Conservation (phyloP, 192 early-diverging fungal genomes). For the Chytriomyces confervae region DNA sequence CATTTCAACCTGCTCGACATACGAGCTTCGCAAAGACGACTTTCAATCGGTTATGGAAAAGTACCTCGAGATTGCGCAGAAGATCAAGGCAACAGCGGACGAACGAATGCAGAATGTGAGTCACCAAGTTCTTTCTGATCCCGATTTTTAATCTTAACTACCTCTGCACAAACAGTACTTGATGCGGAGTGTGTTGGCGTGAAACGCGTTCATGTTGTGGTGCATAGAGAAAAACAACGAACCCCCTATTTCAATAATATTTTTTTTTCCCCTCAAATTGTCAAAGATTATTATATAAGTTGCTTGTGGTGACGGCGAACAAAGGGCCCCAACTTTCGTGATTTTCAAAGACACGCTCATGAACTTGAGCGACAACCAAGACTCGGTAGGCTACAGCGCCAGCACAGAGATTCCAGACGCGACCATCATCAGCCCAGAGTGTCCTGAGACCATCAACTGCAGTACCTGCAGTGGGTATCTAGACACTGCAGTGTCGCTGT, state of each 20-base stretch:
- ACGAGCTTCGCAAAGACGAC: slow-evolving; percentile 42
- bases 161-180: slow-evolving; percentile 37
- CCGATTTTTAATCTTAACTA: not conserved
- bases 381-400: not conserved
- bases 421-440: not conserved
- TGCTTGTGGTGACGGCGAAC: too few species aligned
- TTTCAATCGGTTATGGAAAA: slow-evolving; percentile 43
- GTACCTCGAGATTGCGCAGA: slow-evolving; percentile 40
- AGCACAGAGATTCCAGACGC: not conserved
- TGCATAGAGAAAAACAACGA: not conserved
- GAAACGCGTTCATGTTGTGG: not conserved
- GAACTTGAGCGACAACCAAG: not conserved
- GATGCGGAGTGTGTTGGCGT: slow-evolving; percentile 52
- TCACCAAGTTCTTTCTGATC: not conserved
- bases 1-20: slow-evolving; percentile 45
- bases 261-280: not conserved
- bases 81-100: slow-evolving; percentile 49
- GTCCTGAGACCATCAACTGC: too few species aligned
- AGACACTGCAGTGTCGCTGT: not conserved
- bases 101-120: slow-evolving; percentile 44
- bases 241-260: not conserved
- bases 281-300: not conserved
- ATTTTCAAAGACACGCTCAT: not conserved
- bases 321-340: too few species aligned
- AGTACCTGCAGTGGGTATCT: too few species aligned